A percentile compares a stretch with the other conserved stretches of the same genome.
These are phyloP conservation scores for Astrothelium macrocarpum DNA, from an alignment of 495 filamentous ascomycete species.

Conservation along the genomic window DNA sequence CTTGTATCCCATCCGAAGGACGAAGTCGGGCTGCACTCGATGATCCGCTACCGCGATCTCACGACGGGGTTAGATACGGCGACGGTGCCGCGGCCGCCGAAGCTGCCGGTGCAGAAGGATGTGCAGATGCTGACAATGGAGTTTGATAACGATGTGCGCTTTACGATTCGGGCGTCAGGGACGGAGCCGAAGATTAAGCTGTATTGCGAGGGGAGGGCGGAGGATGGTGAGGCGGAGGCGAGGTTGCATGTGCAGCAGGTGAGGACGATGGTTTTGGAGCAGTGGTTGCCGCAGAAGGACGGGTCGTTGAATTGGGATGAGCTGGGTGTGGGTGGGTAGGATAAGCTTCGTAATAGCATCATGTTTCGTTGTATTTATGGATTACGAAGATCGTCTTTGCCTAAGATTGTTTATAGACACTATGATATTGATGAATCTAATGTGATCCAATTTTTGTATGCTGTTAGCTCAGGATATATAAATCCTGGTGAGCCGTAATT, in stretches of 20 bases:
- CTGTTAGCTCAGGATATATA: no score
- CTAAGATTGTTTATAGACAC: no score
- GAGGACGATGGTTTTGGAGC: slow-evolving; percentile 40
- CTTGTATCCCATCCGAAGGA: no score
- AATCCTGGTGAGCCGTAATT: no score
- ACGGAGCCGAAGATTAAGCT: slow-evolving; percentile 53
- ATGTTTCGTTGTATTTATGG: no score
- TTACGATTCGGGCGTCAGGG: slow-evolving; percentile 59
- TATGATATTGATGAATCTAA: no score
- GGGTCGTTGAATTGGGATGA: no score
- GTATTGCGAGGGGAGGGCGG: slow-evolving; percentile 31
- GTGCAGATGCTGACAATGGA: slow-evolving; percentile 67
- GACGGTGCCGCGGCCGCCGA: slow-evolving; percentile 43
- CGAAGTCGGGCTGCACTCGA: slow-evolving; percentile 42
- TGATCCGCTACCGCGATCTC: slow-evolving; percentile 58
- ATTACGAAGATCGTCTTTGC: no score
- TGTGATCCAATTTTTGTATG: no score
- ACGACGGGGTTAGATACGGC: slow-evolving; percentile 56
- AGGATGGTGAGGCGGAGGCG: slow-evolving; percentile 34
- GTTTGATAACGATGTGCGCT: slow-evolving; percentile 50
- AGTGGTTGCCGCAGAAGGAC: slow-evolving; percentile 50
- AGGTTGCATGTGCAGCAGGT: slow-evolving; percentile 44
- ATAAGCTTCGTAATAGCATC: no score
- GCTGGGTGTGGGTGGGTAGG: no score
- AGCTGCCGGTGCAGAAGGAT: slow-evolving; percentile 47